Evolutionary conservation across 768 basidiomycete genomes (phyloP).

Genomic region (Panellus pusillus): DNA sequence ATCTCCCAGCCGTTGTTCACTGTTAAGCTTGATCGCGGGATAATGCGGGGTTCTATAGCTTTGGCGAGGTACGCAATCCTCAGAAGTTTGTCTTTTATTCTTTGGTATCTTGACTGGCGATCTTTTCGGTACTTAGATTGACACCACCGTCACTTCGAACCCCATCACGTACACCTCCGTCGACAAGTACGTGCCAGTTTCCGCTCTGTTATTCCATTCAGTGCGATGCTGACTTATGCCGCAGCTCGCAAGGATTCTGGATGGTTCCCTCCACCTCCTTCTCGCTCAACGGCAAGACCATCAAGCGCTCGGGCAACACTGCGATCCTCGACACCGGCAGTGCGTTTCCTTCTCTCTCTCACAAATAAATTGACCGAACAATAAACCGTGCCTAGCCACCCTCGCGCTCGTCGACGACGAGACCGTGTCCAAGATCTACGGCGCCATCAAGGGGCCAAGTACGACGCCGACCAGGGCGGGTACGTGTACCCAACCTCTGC

Average conservation of each 20-base stretch:
- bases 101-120: background rate
- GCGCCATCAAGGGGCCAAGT: constrained; percentile 32
- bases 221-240: background rate
- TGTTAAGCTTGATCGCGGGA: constrained; percentile 37
- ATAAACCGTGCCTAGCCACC: constrained; percentile 9
- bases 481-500: constrained; percentile 36
- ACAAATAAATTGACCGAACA: background rate
- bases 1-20: constrained; percentile 35
- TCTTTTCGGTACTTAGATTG: constrained; percentile 23
- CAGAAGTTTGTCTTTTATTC: background rate
- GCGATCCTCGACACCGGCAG: constrained; percentile 41
- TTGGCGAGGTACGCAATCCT: constrained; percentile 26
- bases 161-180: constrained; percentile 25
- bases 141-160: constrained; percentile 25
- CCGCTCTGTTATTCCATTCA: background rate
- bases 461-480: constrained; percentile 36
- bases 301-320: constrained; percentile 20
- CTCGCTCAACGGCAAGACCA: constrained; percentile 28
- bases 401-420: constrained; percentile 31
- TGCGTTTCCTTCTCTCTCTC: constrained; percentile 23
- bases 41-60: constrained; percentile 40
- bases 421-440: constrained; percentile 33
- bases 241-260: constrained; percentile 40
- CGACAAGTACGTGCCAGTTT: constrained; percentile 4
- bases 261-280: constrained; percentile 31